Base-by-base conservation (phyloP, 2,329 filamentous ascomycete genomes). In the Monilinia laxa region DNA sequence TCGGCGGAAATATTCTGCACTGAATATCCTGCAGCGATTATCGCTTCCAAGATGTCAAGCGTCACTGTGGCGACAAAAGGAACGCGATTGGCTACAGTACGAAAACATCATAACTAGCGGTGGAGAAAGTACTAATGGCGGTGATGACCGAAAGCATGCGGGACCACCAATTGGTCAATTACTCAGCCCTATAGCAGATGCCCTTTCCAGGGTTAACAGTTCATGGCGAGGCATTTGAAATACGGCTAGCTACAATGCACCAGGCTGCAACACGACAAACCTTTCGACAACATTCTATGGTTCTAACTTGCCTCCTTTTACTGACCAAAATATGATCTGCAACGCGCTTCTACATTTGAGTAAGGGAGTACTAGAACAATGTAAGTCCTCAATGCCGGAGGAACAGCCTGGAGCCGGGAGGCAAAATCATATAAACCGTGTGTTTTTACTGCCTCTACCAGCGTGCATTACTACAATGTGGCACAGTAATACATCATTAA, bases 81-180 rank as follows among this genome's bases (percentile, higher is more conserved):
- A 53, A 56, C 35, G 16, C 56, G 64, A 65, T 65, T 65, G 64
- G 64, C 42, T 65, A 35, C 45, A 49, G 62, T 65, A 65, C 53
- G 62, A 65, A 64, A 56, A 49, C 16, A 16, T 31, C 23, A 45
- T 12, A 51, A 51, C 20, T 28, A 58, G 62, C 54, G 62, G 53
- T 58, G 62, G 62, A 58, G 62, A 38, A 35, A 35, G n/a, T 57
- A 49, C 53, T 40, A 65, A 65, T 45, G 53, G 28, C 62, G 62
- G 62, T 65, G 62, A 65, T 58, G 62, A 59, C 62, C 62, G 62
- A 59, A 49, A 51, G 58, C 45, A 51, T 62, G 58, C 58, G 47
- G 14, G n/a, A 40, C n/a, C 45, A 62, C 51, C 58, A 51, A 58
- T 58, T 58, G 52, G 53, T 49, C 42, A 53, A 63, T 63, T 28